Evolutionary conservation across 2,329 filamentous ascomycete genomes (phyloP).

Genomic region (Beauveria brongniartii): DNA sequence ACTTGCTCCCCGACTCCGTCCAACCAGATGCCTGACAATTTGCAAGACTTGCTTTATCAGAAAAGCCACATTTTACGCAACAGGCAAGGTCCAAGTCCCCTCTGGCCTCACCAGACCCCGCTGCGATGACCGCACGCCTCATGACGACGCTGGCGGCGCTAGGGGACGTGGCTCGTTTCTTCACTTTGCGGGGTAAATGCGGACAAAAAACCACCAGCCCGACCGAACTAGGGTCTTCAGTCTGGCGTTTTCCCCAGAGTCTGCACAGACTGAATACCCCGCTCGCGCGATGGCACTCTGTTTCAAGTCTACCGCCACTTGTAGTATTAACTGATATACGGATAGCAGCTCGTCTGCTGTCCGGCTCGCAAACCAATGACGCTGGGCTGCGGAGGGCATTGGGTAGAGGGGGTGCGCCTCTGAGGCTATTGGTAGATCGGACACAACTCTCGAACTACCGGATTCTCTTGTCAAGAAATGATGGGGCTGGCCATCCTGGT

Average conservation of each 20-base stretch:
- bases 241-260: neutral
- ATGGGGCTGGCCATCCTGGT: too few relatives aligned
- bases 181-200: constrained; percentile 1
- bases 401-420: too few relatives aligned
- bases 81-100: neutral
- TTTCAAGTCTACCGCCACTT: too few relatives aligned
- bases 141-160: neutral
- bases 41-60: neutral
- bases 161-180: neutral
- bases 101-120: neutral
- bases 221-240: too few relatives aligned
- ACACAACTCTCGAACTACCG: too few relatives aligned
- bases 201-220: too few relatives aligned
- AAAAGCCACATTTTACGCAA: neutral
- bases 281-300: neutral
- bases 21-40: neutral
- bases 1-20: neutral
- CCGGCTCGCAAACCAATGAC: too few relatives aligned
- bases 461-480: too few relatives aligned
- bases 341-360: too few relatives aligned
- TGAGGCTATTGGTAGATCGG: too few relatives aligned
- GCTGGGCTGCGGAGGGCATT: too few relatives aligned
- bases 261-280: neutral
- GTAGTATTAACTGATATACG: neutral
- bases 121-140: neutral